phyloP scores from a whole-genome alignment of 352 stramenopile genomes.

The Bremia lactucae region DNA sequence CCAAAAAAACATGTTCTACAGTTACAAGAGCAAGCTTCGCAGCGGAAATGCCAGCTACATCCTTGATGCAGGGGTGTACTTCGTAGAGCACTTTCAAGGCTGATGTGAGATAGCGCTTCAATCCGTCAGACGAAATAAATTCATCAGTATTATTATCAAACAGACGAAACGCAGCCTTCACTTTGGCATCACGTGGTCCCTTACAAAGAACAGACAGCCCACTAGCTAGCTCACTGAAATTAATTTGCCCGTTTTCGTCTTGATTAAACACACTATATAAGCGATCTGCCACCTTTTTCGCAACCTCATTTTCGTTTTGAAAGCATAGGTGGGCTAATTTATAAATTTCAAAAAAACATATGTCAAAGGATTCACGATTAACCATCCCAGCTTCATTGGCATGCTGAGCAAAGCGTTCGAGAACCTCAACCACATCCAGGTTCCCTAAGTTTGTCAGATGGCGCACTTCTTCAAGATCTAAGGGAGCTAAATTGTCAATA shows the following conservation, averaged over 20 bases:
- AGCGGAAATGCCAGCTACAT: slow-evolving; percentile 53
- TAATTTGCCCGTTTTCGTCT: slow-evolving; percentile 66
- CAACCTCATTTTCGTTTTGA: slow-evolving; percentile 48
- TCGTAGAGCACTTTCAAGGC: slow-evolving; percentile 86
- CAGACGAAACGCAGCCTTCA: slow-evolving; percentile 69
- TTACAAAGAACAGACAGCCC: slow-evolving; percentile 81
- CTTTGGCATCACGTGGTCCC: slow-evolving; percentile 67
- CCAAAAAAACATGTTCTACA: slow-evolving; percentile 74
- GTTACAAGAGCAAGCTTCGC: slow-evolving; percentile 73
- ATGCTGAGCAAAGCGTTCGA: slow-evolving; percentile 74
- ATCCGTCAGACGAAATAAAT: slow-evolving; percentile 78
- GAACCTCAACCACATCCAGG: slow-evolving; percentile 77
- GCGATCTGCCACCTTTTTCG: slow-evolving; percentile 61
- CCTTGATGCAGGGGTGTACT: slow-evolving; percentile 58
- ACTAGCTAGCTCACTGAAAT: slow-evolving; percentile 81
- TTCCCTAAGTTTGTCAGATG: slow-evolving; percentile 75
- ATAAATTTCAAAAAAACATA: slow-evolving; percentile 63
- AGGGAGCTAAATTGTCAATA: slow-evolving; percentile 56
- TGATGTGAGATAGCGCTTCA: slow-evolving; percentile 77
- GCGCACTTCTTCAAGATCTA: slow-evolving; percentile 75
- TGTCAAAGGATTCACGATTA: slow-evolving; percentile 55
- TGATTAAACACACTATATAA: slow-evolving; percentile 76
- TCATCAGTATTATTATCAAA: slow-evolving; percentile 85
- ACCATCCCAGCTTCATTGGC: slow-evolving; percentile 49
- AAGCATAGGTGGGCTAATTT: slow-evolving; percentile 53